These are phyloP conservation scores for Cladobotryum protrusum DNA, from an alignment of 2,329 filamentous ascomycete species.

Conservation along the genomic window DNA sequence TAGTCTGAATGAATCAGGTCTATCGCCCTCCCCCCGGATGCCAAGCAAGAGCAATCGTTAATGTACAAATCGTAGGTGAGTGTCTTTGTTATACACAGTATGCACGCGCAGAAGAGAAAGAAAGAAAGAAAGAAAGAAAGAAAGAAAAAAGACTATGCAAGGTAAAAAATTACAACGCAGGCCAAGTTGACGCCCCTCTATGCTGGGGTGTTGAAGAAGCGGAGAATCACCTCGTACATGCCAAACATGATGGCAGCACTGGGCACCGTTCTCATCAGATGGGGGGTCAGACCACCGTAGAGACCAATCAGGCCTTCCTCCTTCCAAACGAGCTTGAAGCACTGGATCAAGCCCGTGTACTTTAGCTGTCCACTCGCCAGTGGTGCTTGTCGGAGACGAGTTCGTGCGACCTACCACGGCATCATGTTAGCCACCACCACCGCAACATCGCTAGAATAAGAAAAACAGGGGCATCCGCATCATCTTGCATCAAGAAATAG, in stretches of 20 bases:
- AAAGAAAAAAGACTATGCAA: background rate
- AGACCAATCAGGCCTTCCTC: slow-evolving; percentile 82
- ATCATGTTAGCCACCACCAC: background rate
- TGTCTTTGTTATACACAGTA: too few species aligned
- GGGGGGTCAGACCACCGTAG: slow-evolving; percentile 87
- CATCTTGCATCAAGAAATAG: background rate
- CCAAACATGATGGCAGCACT: slow-evolving; percentile 96
- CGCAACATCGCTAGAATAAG: too few species aligned
- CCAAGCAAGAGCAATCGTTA: too few species aligned
- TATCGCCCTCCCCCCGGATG: too few species aligned
- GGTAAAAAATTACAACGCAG: background rate
- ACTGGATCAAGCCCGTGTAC: slow-evolving; percentile 83
- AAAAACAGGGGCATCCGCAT: too few species aligned
- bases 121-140: too few species aligned
- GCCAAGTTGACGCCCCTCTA: slow-evolving; percentile 14
- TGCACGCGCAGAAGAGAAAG: too few species aligned
- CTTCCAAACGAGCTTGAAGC: slow-evolving; percentile 79
- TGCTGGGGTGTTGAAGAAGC: slow-evolving; percentile 36
- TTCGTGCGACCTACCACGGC: slow-evolving; percentile 61
- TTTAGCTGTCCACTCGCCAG: slow-evolving; percentile 64
- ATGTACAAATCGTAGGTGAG: too few species aligned
- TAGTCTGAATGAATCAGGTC: too few species aligned
- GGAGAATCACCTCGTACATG: slow-evolving; percentile 63
- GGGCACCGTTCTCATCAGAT: slow-evolving; percentile 84
- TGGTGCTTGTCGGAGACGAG: slow-evolving; percentile 80